Percentiles rank a stretch among this genome's conserved stretches.
These are phyloP conservation scores for Psilocybe sp. DNA, from an alignment of 768 basidiomycete species.

Conservation along the genomic window DNA sequence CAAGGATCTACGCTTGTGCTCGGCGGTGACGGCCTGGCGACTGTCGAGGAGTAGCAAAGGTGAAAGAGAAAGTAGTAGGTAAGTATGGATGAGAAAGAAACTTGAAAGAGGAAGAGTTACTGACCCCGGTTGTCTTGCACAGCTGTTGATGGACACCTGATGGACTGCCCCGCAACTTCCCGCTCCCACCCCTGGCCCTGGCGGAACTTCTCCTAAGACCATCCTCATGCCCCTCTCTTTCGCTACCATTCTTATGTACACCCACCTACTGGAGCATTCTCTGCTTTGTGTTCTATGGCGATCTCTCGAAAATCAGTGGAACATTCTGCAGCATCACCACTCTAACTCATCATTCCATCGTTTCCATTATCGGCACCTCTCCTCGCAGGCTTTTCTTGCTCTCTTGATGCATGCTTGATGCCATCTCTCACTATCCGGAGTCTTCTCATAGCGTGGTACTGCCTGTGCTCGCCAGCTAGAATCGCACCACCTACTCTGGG, in stretches of 20 bases:
- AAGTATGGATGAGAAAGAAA: constrained; percentile 20
- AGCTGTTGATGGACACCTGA: constrained; percentile 18
- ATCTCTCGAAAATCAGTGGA: not conserved
- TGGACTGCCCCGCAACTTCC: constrained; percentile 21
- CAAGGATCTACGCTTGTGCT: no score
- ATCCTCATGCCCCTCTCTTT: not conserved
- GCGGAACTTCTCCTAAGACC: constrained; percentile 1
- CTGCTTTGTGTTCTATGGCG: not conserved
- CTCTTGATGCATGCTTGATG: constrained; percentile 16
- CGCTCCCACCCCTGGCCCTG: constrained; percentile 5
- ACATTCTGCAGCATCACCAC: not conserved
- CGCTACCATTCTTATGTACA: not conserved
- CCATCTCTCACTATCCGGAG: constrained; percentile 2
- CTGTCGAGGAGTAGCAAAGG: constrained; percentile 1
- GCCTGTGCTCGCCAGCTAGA: not conserved
- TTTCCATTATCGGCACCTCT: constrained; percentile 13
- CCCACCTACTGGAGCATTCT: not conserved
- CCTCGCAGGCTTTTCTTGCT: constrained; percentile 13
- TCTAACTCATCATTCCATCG: constrained; percentile 10
- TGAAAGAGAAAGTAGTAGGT: constrained; percentile 11
- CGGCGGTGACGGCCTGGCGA: constrained; percentile 5
- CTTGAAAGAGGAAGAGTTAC: constrained; percentile 15
- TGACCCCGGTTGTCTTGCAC: constrained; percentile 23
- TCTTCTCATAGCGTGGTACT: not conserved
- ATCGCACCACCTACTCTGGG: not conserved